Base-by-base conservation (phyloP, 257 asterid genomes). In the Gentiana dahurica region DNA sequence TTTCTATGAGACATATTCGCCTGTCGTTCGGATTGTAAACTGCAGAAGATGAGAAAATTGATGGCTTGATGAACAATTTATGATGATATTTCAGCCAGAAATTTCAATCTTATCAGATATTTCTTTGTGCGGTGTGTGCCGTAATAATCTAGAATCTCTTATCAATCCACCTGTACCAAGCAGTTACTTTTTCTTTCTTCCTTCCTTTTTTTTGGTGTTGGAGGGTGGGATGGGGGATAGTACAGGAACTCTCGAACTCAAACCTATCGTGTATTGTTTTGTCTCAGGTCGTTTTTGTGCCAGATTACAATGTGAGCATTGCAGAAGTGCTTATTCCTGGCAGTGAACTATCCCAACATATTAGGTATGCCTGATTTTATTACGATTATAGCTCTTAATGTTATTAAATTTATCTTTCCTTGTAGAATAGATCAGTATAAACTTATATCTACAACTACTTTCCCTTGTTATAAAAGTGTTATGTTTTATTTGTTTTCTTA, bases 271-370 rank as follows among this genome's bases (percentile, higher is more conserved):
- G 24, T 15, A 15, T 15, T 15, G 24, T 15, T 15, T 15, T 32
- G 51, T 34, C 53, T 4, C 15, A 81, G 85, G 89, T 81, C 8
- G 63, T 82, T 35, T 82, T 82, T 54, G 79, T 82, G 36, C 90
- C 86, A 0, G 90, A 82, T 62, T 82, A 82, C 77, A 82, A 82
- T 57, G 90, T 79, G 36, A 79, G 82, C 49, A 82, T 79, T 38
- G 86, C 90, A 37, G 90, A 82, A 65, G 77, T 74, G 51, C 86
- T 82, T 39, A 82, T 82, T 54, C 86, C 90, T 64, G 86, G 84
- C 12, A 79, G 80, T 64, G 90, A 82, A 63, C 71, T 82, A 15
- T 82, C 86, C 48, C 84, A 82, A 60, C 90, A 82, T 63, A 76
- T 82, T 63, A 82, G 90, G 90, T 82, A 73, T 51, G 9, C 2